phyloP scores from a whole-genome alignment of 1,284 basidiomycete genomes.

The Cerrena zonata region DNA sequence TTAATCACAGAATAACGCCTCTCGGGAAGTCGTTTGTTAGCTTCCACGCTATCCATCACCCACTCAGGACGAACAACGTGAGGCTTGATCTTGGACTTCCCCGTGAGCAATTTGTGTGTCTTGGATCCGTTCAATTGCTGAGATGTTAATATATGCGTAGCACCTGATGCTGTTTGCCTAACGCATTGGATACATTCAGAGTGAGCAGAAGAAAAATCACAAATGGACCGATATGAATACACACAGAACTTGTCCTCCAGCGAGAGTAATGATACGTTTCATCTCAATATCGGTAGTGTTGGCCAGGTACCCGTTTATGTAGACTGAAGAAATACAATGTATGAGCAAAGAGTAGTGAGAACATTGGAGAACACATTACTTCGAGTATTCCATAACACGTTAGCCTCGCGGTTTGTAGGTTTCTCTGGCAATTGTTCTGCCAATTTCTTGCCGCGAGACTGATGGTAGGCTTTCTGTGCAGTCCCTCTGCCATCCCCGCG shows the following conservation, averaged over 20 bases:
- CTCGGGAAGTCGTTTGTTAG: constrained; percentile 53
- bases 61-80: constrained; percentile 68
- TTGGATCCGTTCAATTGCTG: constrained; percentile 60
- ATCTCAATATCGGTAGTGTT: constrained; percentile 71
- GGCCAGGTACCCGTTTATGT: constrained; percentile 62
- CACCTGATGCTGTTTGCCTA: constrained; percentile 49
- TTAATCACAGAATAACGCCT: constrained; percentile 46
- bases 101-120: constrained; percentile 52
- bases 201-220: neutral
- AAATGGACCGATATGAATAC: constrained; percentile 14
- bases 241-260: constrained; percentile 52
- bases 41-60: constrained; percentile 58
- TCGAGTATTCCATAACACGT: constrained; percentile 38
- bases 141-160: constrained; percentile 70
- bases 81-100: constrained; percentile 38
- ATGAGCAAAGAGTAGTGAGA: constrained; percentile 5
- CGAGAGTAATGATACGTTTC: constrained; percentile 51
- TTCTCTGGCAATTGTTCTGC: constrained; percentile 34
- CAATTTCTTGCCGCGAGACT: constrained; percentile 48
- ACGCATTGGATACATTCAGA: neutral
- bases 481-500: constrained; percentile 44
- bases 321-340: too few species aligned
- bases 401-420: constrained; percentile 18
- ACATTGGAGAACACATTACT: neutral
- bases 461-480: constrained; percentile 32